Percentiles rank a stretch among this genome's conserved stretches.
Conservation (phyloP, 225 moss, liverwort and hornwort genomes). For the Thuidium tamariscinum region DNA sequence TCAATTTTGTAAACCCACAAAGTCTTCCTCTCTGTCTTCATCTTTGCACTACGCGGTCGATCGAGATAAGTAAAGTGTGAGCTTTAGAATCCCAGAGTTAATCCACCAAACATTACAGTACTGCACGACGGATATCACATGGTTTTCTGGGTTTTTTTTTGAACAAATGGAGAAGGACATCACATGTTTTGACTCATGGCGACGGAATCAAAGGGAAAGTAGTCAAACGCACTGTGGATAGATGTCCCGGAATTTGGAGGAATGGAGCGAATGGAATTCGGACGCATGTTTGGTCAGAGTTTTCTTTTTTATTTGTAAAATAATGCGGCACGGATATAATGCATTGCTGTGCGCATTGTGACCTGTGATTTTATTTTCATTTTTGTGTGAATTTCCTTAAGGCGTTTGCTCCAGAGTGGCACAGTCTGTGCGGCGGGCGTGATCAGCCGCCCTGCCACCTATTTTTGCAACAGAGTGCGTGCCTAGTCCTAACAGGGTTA, state of each 20-base stretch:
- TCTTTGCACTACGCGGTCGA: neutral
- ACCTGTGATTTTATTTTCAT: neutral
- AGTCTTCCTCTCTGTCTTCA: neutral
- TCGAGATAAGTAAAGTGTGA: neutral
- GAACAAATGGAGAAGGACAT: too few relatives aligned
- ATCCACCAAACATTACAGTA: neutral
- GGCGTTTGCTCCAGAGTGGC: too few relatives aligned
- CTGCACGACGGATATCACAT: neutral
- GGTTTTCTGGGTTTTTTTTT: too few relatives aligned
- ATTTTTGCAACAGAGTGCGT: neutral
- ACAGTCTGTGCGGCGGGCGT: neutral
- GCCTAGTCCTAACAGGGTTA: neutral
- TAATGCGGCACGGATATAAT: neutral
- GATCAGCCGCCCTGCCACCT: slow-evolving; percentile 4
- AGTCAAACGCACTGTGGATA: neutral
- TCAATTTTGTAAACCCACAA: too few relatives aligned
- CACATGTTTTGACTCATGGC: neutral
- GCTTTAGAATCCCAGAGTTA: neutral
- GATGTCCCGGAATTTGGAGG: neutral
- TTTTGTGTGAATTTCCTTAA: neutral
- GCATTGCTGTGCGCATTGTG: neutral
- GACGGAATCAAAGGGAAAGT: neutral
- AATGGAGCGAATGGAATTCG: neutral
- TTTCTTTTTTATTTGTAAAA: too few relatives aligned
- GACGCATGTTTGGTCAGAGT: neutral